Base-by-base conservation (phyloP, 176 grass and related monocot genomes). In the Sorghum bicolor region DNA sequence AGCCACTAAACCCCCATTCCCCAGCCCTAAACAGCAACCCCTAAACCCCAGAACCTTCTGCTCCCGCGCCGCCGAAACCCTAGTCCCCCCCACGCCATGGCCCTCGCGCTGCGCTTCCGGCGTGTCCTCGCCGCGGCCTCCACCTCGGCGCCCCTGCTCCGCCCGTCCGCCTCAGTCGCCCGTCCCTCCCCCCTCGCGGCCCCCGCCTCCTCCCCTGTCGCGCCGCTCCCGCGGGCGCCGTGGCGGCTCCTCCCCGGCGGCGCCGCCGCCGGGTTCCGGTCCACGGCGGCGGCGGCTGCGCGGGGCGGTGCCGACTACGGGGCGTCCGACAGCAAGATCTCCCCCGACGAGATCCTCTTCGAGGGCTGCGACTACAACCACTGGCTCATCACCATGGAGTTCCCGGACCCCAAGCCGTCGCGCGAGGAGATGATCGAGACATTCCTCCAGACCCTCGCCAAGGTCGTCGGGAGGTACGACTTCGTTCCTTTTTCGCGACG, bases 301-400 rank as follows among this genome's bases (percentile, higher is more conserved):
- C 89, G 88, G 44, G 81, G 80, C 17, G 72, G 67, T 4, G n/a
- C 12, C 0, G 88, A 92, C 7, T 86, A 86, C 50, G 80, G 58
- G 10, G 79, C 50, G 10, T 87, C 88, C 0, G 83, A 89, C 25
- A 60, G 45, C 63, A 93, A 95, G 53, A 87, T 98, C 34, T 70
- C 75, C 41, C 91, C 93, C 68, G 93, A 95, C 3, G 96, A 98
- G 70, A 95, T 98, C 71, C 85, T 93, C 68, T 95, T 95, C 52
- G 93, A 98, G 82, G 95, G 96, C 5, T 98, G 96, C 82, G 96
- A 98, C 67, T 98, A 92, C 89, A 98, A 95, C 55, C 91, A 98
- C 89, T 98, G 93, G 96, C 87, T 98, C 83, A 95, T 98, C 85
- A 98, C 96, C 60, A 98, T 98, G 93, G 93, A 98, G 26, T 98